These are phyloP conservation scores for Panaeolus papilionaceus DNA, from an alignment of 768 basidiomycete species.

Conservation along the genomic window DNA sequence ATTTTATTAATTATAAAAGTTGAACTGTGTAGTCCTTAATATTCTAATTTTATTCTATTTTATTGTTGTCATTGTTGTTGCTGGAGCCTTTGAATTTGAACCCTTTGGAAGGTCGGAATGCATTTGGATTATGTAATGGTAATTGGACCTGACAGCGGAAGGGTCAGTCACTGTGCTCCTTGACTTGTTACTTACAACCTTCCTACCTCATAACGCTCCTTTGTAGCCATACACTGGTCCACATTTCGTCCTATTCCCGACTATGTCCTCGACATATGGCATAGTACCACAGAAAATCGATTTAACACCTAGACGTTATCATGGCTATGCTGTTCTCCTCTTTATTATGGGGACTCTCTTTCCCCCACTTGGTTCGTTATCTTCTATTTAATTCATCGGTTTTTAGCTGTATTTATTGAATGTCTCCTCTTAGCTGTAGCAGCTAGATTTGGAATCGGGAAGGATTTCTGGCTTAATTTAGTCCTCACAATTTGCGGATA, in stretches of 20 bases:
- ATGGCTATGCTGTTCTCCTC: conserved; percentile 82
- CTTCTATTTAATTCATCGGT: conserved; percentile 7
- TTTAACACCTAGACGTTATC: conserved; percentile 72
- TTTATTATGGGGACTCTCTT: conserved; percentile 91
- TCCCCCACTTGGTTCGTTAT: conserved; percentile 80
- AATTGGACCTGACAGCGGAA: neutral
- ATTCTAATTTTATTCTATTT: neutral
- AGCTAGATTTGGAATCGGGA: conserved; percentile 89
- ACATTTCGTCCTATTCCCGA: neutral
- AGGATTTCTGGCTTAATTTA: conserved; percentile 91
- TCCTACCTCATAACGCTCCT: neutral
- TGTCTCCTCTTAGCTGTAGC: conserved; percentile 73
- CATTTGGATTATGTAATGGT: neutral
- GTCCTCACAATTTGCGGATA: conserved; percentile 91
- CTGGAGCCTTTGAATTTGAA: neutral
- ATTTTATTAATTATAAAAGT: neutral
- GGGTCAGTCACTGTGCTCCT: neutral
- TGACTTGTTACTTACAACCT: conserved; percentile 7
- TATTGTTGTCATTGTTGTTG: neutral
- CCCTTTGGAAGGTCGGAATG: no score
- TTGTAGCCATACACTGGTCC: neutral
- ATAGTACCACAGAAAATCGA: conserved; percentile 59
- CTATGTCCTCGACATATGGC: conserved; percentile 36
- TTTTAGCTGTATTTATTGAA: conserved; percentile 12
- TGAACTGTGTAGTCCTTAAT: no score